Conservation (phyloP, 2,329 filamentous ascomycete genomes). For the Talaromyces sp. region DNA sequence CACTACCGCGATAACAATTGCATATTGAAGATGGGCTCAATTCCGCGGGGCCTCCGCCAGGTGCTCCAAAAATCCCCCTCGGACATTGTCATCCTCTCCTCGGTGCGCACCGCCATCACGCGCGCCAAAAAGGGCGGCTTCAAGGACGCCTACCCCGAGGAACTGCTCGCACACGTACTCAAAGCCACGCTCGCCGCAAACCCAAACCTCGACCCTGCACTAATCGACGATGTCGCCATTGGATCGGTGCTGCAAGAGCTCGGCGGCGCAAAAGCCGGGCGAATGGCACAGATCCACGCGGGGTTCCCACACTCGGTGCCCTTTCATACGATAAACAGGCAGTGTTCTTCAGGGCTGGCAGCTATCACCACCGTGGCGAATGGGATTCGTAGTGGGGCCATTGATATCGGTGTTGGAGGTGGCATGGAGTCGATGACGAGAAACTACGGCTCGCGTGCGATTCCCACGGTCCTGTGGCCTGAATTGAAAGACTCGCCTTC, state of each 20-base stretch:
- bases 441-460: conserved; percentile 82
- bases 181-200: conserved; percentile 67
- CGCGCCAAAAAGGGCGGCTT: conserved; percentile 78
- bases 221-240: conserved; percentile 76
- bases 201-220: conserved; percentile 64
- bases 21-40: conserved; percentile 39
- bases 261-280: conserved; percentile 82
- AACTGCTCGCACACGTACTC: conserved; percentile 64
- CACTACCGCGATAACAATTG: not conserved
- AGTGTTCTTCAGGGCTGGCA: conserved; percentile 74
- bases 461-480: conserved; percentile 77
- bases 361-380: conserved; percentile 71
- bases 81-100: conserved; percentile 83
- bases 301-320: conserved; percentile 68
- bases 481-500: conserved; percentile 60
- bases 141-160: conserved; percentile 85
- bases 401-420: conserved; percentile 72
- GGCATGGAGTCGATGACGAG: conserved; percentile 96
- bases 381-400: conserved; percentile 68
- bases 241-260: conserved; percentile 89
- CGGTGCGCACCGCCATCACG: conserved; percentile 83
- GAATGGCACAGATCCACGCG: conserved; percentile 84
- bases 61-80: conserved; percentile 74
- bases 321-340: conserved; percentile 84
- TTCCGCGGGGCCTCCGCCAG: conserved; percentile 65